Evolutionary conservation across 2,329 filamentous ascomycete species (phyloP).

Genomic region (Dactylellina sp.): DNA sequence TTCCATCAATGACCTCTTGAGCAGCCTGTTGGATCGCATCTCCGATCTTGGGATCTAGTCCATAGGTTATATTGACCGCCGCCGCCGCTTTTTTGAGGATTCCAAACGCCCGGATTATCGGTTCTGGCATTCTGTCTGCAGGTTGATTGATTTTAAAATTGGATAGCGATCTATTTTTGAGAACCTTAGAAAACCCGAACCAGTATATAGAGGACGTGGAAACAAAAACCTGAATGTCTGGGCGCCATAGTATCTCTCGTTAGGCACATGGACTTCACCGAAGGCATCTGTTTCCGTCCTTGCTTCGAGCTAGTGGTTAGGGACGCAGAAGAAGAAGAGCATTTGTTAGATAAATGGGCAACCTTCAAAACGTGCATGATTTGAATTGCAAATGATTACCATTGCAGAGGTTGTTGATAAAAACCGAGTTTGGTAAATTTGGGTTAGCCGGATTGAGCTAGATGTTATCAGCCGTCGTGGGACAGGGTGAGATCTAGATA

Average conservation of each 20-base stretch:
- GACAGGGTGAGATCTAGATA: constrained; percentile 16
- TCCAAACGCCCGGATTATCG: constrained; percentile 91
- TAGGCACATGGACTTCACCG: constrained; percentile 90
- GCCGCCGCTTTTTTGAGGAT: constrained; percentile 97
- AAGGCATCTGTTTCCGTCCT: constrained; percentile 97
- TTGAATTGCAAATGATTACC: constrained; percentile 8
- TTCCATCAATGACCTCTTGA: constrained; percentile 89
- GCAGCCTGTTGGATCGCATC: constrained; percentile 95
- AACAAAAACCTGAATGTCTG: constrained; percentile 81
- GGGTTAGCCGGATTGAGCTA: neutral
- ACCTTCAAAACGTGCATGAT: neutral
- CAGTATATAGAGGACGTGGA: neutral
- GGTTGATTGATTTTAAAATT: constrained; percentile 99
- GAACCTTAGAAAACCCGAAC: neutral
- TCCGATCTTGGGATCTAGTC: constrained; percentile 89
- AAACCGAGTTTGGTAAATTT: constrained; percentile 13
- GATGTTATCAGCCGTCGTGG: constrained; percentile 10
- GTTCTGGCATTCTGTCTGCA: constrained; percentile 96
- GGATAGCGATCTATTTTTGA: constrained; percentile 74
- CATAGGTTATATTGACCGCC: constrained; percentile 93
- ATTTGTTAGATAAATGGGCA: neutral
- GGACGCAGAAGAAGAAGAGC: no score
- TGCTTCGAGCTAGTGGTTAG: constrained; percentile 68
- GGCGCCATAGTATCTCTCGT: constrained; percentile 97
- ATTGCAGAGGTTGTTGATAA: constrained; percentile 24